These are phyloP conservation scores for Metschnikowia kofuensis DNA, from an alignment of 805 yeast genomes.

Conservation along the genomic window DNA sequence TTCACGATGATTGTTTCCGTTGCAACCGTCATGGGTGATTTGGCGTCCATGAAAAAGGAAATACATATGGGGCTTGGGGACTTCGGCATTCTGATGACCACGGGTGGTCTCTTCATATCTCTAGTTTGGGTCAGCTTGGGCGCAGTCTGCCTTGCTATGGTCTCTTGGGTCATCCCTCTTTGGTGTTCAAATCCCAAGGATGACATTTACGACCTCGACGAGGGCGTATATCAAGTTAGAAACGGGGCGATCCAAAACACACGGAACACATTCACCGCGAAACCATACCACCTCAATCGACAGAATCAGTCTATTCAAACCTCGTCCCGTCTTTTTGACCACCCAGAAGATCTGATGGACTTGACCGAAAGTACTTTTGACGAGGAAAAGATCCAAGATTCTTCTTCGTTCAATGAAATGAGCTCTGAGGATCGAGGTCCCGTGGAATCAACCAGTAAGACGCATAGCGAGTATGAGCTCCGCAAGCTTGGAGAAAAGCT, in stretches of 20 bases:
- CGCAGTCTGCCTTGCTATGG: constrained; percentile 23
- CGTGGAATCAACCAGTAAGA: not conserved
- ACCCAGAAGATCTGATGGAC: constrained; percentile 13
- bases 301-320: not conserved
- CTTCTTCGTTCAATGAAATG: not conserved
- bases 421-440: not conserved
- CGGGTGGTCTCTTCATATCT: constrained; percentile 42
- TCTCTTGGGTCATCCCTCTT: constrained; percentile 35
- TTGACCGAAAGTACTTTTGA: constrained; percentile 16
- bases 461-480: constrained; percentile 23
- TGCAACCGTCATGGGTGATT: constrained; percentile 26
- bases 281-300: constrained; percentile 6
- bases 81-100: constrained; percentile 45
- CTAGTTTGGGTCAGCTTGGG: constrained; percentile 38
- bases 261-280: not conserved
- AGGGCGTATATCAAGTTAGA: not conserved
- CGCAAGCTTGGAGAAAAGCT: constrained; percentile 36
- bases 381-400: not conserved
- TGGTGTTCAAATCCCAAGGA: constrained; percentile 53
- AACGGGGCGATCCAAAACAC: not conserved
- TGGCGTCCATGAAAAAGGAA: constrained; percentile 20
- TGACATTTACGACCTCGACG: not conserved
- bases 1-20: constrained; percentile 30
- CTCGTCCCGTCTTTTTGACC: constrained; percentile 13
- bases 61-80: constrained; percentile 26